These are phyloP conservation scores for Bipolaris sorokiniana DNA, from an alignment of 2,329 filamentous ascomycete species.

Conservation along the genomic window DNA sequence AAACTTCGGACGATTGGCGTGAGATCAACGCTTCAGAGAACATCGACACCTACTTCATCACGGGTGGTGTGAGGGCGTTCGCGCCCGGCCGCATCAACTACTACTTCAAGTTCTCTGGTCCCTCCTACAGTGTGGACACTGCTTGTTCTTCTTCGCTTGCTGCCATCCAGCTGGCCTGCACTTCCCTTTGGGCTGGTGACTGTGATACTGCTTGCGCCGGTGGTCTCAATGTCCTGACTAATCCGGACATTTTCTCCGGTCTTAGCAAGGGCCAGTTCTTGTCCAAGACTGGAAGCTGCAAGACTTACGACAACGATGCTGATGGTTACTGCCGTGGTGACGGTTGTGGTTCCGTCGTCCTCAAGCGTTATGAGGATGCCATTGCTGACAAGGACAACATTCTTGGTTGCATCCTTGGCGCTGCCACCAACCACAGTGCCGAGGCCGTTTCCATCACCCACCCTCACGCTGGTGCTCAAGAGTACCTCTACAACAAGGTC, in stretches of 20 bases:
- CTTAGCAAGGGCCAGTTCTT: conserved; percentile 79
- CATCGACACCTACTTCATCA: conserved; percentile 72
- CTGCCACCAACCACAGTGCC: conserved; percentile 81
- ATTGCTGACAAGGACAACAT: conserved; percentile 73
- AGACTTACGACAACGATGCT: conserved; percentile 79
- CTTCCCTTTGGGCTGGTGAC: conserved; percentile 74
- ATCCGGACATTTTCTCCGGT: conserved; percentile 79
- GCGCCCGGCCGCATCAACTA: conserved; percentile 73
- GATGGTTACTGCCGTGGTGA: conserved; percentile 86
- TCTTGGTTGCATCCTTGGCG: conserved; percentile 76
- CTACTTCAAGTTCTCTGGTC: conserved; percentile 77
- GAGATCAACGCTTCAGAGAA: conserved; percentile 76
- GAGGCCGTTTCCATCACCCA: conserved; percentile 84
- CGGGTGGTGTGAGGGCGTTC: conserved; percentile 67
- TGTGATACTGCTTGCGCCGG: conserved; percentile 83
- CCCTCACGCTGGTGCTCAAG: conserved; percentile 78
- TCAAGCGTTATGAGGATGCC: conserved; percentile 82
- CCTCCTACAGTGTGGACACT: conserved; percentile 76
- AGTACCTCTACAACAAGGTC: conserved; percentile 71
- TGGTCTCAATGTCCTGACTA: conserved; percentile 78
- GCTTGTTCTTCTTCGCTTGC: conserved; percentile 77
- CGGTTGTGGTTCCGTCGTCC: conserved; percentile 72
- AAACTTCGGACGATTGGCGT: conserved; percentile 77
- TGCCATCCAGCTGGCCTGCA: conserved; percentile 74
- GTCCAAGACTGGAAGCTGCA: conserved; percentile 76